phyloP scores from a whole-genome alignment of 345 rosid species.

The Tarenaya hassleriana region DNA sequence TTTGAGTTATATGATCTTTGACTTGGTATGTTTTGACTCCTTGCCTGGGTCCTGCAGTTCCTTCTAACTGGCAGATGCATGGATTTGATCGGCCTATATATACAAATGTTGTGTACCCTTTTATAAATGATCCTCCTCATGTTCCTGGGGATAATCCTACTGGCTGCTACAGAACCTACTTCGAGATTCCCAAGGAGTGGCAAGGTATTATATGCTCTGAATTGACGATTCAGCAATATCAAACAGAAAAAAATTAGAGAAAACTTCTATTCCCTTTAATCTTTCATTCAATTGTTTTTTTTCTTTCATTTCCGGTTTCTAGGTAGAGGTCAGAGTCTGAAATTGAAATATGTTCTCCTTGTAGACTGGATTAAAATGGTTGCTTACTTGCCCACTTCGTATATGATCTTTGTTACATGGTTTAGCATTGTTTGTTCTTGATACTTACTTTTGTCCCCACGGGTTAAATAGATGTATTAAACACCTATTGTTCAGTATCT shows the following conservation, averaged over 20 bases:
- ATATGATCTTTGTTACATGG: too few species aligned
- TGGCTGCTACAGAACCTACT: conserved; percentile 87
- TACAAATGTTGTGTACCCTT: conserved; percentile 76
- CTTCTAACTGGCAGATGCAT: conserved; percentile 98
- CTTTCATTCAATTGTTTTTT: not conserved
- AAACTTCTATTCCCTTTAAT: not conserved
- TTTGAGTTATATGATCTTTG: not conserved
- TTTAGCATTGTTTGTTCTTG: too few species aligned
- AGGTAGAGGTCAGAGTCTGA: not conserved
- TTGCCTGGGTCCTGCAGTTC: conserved; percentile 54
- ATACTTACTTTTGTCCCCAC: too few species aligned
- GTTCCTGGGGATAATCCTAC: conserved; percentile 83
- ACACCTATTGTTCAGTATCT: too few species aligned
- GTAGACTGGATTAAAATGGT: too few species aligned
- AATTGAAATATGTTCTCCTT: too few species aligned
- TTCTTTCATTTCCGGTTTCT: not conserved
- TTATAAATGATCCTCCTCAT: conserved; percentile 68
- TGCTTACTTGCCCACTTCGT: too few species aligned
- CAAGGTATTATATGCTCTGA: conserved; percentile 42
- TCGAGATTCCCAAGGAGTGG: conserved; percentile 81
- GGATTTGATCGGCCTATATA: conserved; percentile 93
- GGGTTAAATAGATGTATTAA: too few species aligned
- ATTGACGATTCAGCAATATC: not conserved
- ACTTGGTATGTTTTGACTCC: conserved; percentile 19
- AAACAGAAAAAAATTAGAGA: not conserved